phyloP scores from a whole-genome alignment of 1,284 basidiomycete species.

The Xerocomus nothofagi region DNA sequence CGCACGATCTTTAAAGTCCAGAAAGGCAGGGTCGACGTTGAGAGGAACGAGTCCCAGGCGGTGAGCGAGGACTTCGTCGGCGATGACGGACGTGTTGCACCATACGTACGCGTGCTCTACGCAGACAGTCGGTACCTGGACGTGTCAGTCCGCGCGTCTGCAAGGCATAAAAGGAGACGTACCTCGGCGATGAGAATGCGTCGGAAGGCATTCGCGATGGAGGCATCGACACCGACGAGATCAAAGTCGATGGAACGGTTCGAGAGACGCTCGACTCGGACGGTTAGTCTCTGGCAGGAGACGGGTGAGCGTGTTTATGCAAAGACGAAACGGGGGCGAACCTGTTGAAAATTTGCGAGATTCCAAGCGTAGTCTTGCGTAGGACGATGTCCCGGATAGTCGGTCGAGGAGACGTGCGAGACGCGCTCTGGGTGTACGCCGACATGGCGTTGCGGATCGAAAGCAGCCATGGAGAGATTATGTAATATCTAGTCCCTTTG shows the following conservation, averaged over 20 bases:
- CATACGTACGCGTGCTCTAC: conserved; percentile 93
- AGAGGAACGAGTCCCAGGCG: conserved; percentile 90
- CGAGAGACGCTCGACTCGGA: conserved; percentile 78
- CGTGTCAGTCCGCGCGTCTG: conserved; percentile 3
- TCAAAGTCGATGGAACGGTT: conserved; percentile 91
- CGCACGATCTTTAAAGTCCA: conserved; percentile 50
- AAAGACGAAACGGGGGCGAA: conserved; percentile 39
- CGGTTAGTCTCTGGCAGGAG: conserved; percentile 63
- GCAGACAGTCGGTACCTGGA: conserved; percentile 87
- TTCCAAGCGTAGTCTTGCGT: conserved; percentile 85
- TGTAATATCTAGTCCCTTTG: conserved; percentile 13
- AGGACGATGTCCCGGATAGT: conserved; percentile 86
- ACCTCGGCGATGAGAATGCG: conserved; percentile 95
- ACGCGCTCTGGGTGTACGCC: conserved; percentile 73
- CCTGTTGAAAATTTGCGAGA: conserved; percentile 73
- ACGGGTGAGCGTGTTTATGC: neutral
- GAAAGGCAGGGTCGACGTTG: conserved; percentile 76
- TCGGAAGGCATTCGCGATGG: conserved; percentile 93
- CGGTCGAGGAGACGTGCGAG: conserved; percentile 71
- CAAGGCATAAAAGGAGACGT: conserved; percentile 23
- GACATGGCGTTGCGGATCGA: conserved; percentile 49
- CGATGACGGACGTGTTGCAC: conserved; percentile 95
- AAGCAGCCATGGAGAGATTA: conserved; percentile 25
- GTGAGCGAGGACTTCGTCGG: conserved; percentile 92
- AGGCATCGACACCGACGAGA: conserved; percentile 93